A percentile compares a stretch with the other conserved stretches of the same genome.
Evolutionary conservation across 2,329 filamentous ascomycete genomes (phyloP).

Genomic region (Phaeomoniella chlamydospora): DNA sequence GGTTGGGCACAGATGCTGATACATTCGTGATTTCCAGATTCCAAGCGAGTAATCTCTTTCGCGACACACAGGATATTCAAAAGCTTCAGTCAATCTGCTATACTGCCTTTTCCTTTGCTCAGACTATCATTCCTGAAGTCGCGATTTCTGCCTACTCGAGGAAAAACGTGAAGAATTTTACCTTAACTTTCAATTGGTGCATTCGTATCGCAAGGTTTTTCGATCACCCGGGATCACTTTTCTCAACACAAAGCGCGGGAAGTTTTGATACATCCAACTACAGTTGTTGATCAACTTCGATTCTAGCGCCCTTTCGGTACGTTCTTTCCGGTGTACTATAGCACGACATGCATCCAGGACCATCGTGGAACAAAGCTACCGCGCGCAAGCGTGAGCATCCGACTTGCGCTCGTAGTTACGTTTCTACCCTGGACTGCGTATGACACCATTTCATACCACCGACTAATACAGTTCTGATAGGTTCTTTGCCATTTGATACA

Average conservation of each 20-base stretch:
- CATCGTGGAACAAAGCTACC: too few relatives aligned
- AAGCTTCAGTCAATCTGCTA: neutral
- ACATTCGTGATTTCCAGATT: neutral
- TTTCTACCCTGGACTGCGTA: too few relatives aligned
- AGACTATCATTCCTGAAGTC: neutral
- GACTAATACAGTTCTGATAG: conserved; percentile 1
- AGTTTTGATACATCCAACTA: neutral
- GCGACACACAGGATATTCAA: neutral
- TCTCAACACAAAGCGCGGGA: neutral
- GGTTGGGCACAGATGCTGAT: too few relatives aligned
- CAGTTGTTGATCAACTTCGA: conserved; percentile 3
- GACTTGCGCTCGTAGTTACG: too few relatives aligned
- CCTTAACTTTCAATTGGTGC: neutral
- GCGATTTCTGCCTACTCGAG: too few relatives aligned
- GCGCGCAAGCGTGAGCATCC: too few relatives aligned
- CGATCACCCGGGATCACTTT: neutral
- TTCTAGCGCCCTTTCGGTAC: conserved; percentile 12
- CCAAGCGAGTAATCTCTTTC: neutral
- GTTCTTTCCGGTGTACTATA: conserved; percentile 4
- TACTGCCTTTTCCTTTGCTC: neutral
- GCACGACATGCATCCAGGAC: too few relatives aligned
- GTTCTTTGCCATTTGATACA: neutral
- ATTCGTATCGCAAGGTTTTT: neutral
- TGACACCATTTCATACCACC: too few relatives aligned
- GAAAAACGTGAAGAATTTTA: neutral